These are phyloP conservation scores for Nemania sp. DNA, from an alignment of 2,329 filamentous ascomycete genomes.

Conservation along the genomic window DNA sequence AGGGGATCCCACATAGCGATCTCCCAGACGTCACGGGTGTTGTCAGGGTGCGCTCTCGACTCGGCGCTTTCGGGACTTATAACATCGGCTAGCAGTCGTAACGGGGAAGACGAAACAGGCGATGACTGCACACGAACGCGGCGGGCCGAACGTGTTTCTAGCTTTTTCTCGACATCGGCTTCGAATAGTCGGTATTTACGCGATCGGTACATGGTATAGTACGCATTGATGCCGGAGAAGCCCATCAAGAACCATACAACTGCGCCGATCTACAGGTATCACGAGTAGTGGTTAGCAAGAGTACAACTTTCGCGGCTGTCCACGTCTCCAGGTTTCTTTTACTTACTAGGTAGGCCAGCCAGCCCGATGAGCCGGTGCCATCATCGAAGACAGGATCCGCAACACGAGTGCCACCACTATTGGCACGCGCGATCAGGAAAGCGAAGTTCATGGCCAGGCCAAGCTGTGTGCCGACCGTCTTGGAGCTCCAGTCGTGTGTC, in stretches of 20 bases:
- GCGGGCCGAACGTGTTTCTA: slow-evolving; percentile 85
- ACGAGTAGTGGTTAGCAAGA: slow-evolving; percentile 34
- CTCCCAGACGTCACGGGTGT: slow-evolving; percentile 92
- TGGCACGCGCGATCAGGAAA: slow-evolving; percentile 86
- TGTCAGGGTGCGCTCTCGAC: slow-evolving; percentile 84
- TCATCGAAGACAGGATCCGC: slow-evolving; percentile 90
- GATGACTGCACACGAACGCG: slow-evolving; percentile 90
- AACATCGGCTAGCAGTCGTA: slow-evolving; percentile 78
- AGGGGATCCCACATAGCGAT: slow-evolving; percentile 93
- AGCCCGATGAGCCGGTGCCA: slow-evolving; percentile 67
- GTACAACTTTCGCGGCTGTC: neutral
- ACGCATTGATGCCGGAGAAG: slow-evolving; percentile 79
- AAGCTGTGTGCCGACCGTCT: slow-evolving; percentile 78
- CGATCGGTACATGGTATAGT: slow-evolving; percentile 83
- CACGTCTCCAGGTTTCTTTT: neutral
- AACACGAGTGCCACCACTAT: slow-evolving; percentile 67
- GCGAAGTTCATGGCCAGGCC: slow-evolving; percentile 81
- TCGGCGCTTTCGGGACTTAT: slow-evolving; percentile 79
- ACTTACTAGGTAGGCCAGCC: slow-evolving; percentile 70
- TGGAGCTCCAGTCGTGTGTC: slow-evolving; percentile 89
- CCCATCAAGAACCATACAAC: slow-evolving; percentile 76
- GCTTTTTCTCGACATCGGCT: slow-evolving; percentile 79
- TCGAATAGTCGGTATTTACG: slow-evolving; percentile 94
- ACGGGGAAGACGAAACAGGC: slow-evolving; percentile 79
- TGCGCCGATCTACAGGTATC: slow-evolving; percentile 68